These are phyloP conservation scores for Leishmania tropica DNA, from an alignment of 208 protist species.

Conservation along the genomic window DNA sequence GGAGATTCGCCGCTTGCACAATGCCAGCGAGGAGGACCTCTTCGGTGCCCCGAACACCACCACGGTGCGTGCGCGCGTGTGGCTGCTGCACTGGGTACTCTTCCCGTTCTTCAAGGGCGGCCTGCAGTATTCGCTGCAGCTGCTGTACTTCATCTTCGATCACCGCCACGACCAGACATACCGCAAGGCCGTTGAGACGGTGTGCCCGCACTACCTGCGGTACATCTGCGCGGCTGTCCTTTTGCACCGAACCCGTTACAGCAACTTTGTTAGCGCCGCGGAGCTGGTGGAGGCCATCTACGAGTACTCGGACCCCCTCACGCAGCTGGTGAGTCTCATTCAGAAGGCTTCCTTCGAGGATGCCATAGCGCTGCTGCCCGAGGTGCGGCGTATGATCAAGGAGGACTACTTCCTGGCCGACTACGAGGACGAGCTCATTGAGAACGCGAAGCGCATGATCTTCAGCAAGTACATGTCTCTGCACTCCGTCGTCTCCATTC, in stretches of 20 bases:
- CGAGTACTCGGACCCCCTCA: slow-evolving; percentile 91
- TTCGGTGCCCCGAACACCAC: slow-evolving; percentile 62
- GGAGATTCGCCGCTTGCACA: slow-evolving; percentile 73
- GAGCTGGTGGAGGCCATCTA: slow-evolving; percentile 72
- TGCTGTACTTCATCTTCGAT: slow-evolving; percentile 88
- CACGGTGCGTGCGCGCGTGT: slow-evolving; percentile 76
- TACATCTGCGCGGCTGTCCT: slow-evolving; percentile 90
- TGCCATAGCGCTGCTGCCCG: slow-evolving; percentile 75
- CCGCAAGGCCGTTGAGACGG: slow-evolving; percentile 83
- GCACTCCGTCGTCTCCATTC: slow-evolving; percentile 87
- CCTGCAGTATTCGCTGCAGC: slow-evolving; percentile 72
- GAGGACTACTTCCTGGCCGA: slow-evolving; percentile 87
- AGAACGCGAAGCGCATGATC: slow-evolving; percentile 82
- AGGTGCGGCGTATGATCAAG: slow-evolving; percentile 58
- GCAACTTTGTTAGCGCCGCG: slow-evolving; percentile 68
- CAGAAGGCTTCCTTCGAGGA: slow-evolving; percentile 77
- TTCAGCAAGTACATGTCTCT: slow-evolving; percentile 88
- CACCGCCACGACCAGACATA: slow-evolving; percentile 69
- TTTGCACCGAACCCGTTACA: slow-evolving; percentile 75
- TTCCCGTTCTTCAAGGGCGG: slow-evolving; percentile 94
- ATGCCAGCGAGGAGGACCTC: slow-evolving; percentile 68
- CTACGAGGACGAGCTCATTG: slow-evolving; percentile 71
- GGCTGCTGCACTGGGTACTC: slow-evolving; percentile 92
- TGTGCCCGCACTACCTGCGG: slow-evolving; percentile 90
- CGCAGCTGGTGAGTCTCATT: slow-evolving; percentile 74